A percentile compares a stretch with the other conserved stretches of the same genome.
Evolutionary conservation across 2,329 filamentous ascomycete genomes (phyloP).

Genomic region (Ophiostoma piceae): DNA sequence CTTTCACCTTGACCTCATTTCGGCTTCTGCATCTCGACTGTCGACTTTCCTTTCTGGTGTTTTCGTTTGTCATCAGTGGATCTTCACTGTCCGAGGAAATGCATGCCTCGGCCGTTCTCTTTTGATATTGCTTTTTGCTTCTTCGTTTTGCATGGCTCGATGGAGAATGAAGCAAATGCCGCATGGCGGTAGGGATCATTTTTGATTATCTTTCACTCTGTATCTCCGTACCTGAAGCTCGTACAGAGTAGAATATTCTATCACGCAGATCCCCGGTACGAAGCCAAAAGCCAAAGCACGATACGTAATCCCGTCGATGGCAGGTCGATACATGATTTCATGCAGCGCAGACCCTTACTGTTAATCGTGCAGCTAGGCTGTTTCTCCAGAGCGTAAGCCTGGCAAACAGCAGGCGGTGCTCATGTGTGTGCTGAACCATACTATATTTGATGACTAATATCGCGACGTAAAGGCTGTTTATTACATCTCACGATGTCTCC

Average conservation of each 20-base stretch:
- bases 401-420: too few relatives aligned
- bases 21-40: neutral
- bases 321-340: neutral
- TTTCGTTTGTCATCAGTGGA: constrained; percentile 10
- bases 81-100: neutral
- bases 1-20: neutral
- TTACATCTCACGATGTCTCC: neutral
- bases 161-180: neutral
- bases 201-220: neutral
- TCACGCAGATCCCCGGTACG: neutral
- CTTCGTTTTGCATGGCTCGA: neutral
- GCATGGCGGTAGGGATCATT: neutral
- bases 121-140: neutral
- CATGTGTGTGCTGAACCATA: too few relatives aligned
- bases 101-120: neutral
- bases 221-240: too few relatives aligned
- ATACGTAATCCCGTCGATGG: neutral
- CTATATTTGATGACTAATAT: neutral
- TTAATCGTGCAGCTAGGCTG: too few relatives aligned
- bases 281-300: neutral
- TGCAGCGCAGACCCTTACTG: neutral
- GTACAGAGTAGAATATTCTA: neutral
- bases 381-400: too few relatives aligned
- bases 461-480: neutral
- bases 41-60: constrained; percentile 1